phyloP scores from a whole-genome alignment of 257 asterid genomes.

The Oldenlandia corymbosa region DNA sequence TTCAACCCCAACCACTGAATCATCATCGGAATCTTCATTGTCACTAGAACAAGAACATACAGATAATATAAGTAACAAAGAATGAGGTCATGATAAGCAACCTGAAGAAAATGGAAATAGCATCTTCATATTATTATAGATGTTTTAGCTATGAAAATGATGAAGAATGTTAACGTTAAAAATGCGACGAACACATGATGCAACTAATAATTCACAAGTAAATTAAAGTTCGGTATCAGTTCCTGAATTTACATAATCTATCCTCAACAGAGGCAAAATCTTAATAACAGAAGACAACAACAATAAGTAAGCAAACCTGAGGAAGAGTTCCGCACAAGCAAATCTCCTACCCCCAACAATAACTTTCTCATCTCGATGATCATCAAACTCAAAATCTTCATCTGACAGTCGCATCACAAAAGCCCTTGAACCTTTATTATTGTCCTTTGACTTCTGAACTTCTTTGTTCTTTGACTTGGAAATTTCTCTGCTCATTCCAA shows the following conservation, averaged over 20 bases:
- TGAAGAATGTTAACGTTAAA: too few relatives aligned
- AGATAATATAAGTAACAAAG: background rate
- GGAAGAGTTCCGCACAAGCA: conserved; percentile 43
- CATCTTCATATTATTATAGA: background rate
- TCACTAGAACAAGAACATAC: conserved; percentile 24
- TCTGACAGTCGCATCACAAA: conserved; percentile 57
- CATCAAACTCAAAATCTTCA: conserved; percentile 24
- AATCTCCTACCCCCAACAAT: conserved; percentile 46
- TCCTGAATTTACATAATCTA: background rate
- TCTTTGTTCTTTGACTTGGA: conserved; percentile 29
- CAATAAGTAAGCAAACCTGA: conserved; percentile 41
- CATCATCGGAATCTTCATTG: conserved; percentile 62
- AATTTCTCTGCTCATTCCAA: background rate
- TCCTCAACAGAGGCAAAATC: background rate
- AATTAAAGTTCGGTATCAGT: background rate
- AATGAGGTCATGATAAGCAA: background rate
- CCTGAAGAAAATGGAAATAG: background rate
- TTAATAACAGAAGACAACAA: background rate
- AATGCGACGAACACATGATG: too few relatives aligned
- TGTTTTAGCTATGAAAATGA: background rate
- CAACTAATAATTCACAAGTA: background rate
- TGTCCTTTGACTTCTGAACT: conserved; percentile 32
- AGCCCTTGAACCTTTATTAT: conserved; percentile 25
- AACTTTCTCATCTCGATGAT: conserved; percentile 16
- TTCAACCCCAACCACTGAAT: conserved; percentile 29